Conservation (phyloP, 352 stramenopile species). For the Globisporangium sylvaticum region DNA sequence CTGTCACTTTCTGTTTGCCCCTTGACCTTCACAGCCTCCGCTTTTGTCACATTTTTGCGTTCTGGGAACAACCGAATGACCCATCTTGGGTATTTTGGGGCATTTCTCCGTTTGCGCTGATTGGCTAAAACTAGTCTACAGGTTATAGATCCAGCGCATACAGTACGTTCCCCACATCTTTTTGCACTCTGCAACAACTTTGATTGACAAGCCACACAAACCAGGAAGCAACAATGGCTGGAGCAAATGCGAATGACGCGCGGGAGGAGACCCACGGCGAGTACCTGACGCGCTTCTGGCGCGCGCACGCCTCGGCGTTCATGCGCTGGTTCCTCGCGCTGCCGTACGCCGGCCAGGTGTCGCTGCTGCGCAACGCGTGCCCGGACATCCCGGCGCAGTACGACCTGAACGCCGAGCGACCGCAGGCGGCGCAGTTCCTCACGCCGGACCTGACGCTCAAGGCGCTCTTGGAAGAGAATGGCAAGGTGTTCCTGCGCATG, state of each 20-base stretch:
- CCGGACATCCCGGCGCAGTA: conserved; percentile 73
- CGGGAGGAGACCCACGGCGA: conserved; percentile 35
- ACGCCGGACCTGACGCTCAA: conserved; percentile 71
- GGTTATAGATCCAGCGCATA: neutral
- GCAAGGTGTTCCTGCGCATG: conserved; percentile 70
- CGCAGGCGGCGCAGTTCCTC: conserved; percentile 63
- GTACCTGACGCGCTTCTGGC: conserved; percentile 76
- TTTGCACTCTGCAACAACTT: neutral
- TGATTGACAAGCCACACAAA: conserved; percentile 3
- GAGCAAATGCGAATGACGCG: conserved; percentile 15
- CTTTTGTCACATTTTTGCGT: neutral
- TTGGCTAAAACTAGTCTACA: neutral
- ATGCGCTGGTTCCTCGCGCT: conserved; percentile 85
- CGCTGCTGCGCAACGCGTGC: conserved; percentile 72
- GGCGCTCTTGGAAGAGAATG: conserved; percentile 72
- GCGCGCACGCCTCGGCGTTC: conserved; percentile 62
- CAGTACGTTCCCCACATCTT: neutral
- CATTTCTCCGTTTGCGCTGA: neutral
- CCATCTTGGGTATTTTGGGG: neutral
- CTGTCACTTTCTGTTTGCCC: too few relatives aligned
- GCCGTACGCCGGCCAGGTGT: conserved; percentile 70
- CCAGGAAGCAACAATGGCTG: conserved; percentile 24
- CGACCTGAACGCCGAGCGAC: conserved; percentile 34
- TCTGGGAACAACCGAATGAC: too few relatives aligned
- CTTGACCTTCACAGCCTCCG: too few relatives aligned